Base-by-base conservation (phyloP, 1,139 yeast genomes). In the Pichia sp. region DNA sequence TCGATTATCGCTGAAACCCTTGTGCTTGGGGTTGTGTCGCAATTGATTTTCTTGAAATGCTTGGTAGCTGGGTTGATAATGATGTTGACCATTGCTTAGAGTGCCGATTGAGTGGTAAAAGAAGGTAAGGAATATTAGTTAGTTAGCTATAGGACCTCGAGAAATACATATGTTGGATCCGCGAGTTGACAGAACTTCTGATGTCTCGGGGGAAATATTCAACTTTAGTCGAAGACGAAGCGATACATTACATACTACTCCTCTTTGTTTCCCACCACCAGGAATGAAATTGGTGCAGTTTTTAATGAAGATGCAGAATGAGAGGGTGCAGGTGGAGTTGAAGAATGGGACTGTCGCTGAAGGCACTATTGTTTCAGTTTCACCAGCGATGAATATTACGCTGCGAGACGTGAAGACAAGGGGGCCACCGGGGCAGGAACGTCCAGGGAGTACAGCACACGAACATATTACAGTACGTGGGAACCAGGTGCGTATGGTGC, bases 381-480 rank as follows among this genome's bases (percentile, higher is more conserved):
- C 95, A 5, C 96, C 96, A 26, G 77, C 84, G 52, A 91, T 91
- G 98, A 91, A 91, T 63, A 79, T 93, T 34, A 79, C 89, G 5
- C 63, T 91, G 51, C 81, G 84, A 52, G 84, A 83, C 51, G 93
- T 86, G 43, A 84, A 82, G 56, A 77, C 82, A 76, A 77, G n/a
- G n/a, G n/a, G n/a, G n/a, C n/a, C n/a, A n/a, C n/a, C n/a, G n/a
- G n/a, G n/a, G n/a, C n/a, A n/a, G n/a, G n/a, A n/a, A n/a, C 83
- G 23, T 74, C 77, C 46, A 78, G 72, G 47, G 76, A 79, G 56
- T 2, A 74, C 79, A 39, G 61, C 74, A 11, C 67, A 89, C 50
- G 94, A 85, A 52, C 85, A 74, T 57, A 81, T 91, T 56, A 88
- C 84, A 52, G 74, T 91, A 26, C 72, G 98, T 53, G 98, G 98